Evolutionary conservation across 805 yeast species (phyloP).

Genomic region (Wickerhamomyces xylosicus): DNA sequence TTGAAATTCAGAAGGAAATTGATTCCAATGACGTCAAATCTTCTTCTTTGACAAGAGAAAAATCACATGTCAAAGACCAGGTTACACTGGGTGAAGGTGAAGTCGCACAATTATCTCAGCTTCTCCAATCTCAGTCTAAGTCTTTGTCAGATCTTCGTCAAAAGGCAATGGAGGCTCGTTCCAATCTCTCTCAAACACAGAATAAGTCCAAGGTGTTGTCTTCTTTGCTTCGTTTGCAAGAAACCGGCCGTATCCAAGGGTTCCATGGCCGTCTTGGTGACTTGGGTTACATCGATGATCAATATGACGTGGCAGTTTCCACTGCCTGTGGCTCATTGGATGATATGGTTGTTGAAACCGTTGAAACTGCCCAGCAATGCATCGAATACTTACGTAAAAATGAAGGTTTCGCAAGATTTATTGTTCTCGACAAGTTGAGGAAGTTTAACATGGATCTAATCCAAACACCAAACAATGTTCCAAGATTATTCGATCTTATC

Average conservation of each 20-base stretch:
- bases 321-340: conserved; percentile 90
- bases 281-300: conserved; percentile 80
- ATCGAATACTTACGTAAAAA: conserved; percentile 76
- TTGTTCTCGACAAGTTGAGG: conserved; percentile 66
- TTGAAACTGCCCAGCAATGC: conserved; percentile 62
- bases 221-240: conserved; percentile 57
- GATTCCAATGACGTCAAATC: conserved; percentile 38
- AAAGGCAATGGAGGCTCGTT: conserved; percentile 55
- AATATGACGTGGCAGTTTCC: conserved; percentile 87
- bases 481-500: conserved; percentile 79
- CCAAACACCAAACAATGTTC: conserved; percentile 64
- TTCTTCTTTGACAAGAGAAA: conserved; percentile 35
- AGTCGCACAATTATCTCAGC: conserved; percentile 34
- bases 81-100: conserved; percentile 49
- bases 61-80: conserved; percentile 40
- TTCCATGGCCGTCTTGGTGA: conserved; percentile 89
- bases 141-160: conserved; percentile 47
- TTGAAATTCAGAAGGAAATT: conserved; percentile 36
- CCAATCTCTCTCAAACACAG: conserved; percentile 43
- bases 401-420: conserved; percentile 84
- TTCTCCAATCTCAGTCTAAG: conserved; percentile 43
- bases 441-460: conserved; percentile 47
- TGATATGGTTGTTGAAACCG: conserved; percentile 84
- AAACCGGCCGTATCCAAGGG: conserved; percentile 76
- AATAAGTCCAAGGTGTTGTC: conserved; percentile 66